phyloP scores from a whole-genome alignment of 2,329 filamentous ascomycete species.

The Colletotrichum sp. region DNA sequence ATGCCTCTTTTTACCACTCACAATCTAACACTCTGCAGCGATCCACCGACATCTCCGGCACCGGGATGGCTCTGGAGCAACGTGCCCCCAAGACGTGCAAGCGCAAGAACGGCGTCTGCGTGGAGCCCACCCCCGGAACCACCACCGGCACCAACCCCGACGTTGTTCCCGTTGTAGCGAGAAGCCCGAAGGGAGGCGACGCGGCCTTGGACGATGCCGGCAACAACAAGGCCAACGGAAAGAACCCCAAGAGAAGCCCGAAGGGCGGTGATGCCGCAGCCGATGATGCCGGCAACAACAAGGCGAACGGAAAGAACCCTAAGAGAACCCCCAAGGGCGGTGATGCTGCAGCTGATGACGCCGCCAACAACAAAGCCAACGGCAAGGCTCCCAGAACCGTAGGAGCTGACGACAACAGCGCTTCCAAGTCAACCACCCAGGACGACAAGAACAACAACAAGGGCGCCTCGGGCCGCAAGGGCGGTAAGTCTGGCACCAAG shows the following conservation, averaged over 20 bases:
- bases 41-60: not conserved
- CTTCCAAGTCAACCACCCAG: not conserved
- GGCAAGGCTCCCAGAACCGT: not conserved
- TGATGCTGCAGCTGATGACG: not conserved
- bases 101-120: not conserved
- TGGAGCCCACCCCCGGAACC: not conserved
- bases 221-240: not conserved
- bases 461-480: not conserved
- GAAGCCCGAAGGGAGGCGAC: not conserved
- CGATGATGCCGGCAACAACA: not conserved
- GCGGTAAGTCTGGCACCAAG: not conserved
- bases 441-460: not conserved
- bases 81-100: not conserved
- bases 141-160: not conserved
- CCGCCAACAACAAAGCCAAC: not conserved
- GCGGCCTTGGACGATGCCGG: not conserved
- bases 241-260: not conserved
- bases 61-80: not conserved
- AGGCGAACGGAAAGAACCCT: not conserved
- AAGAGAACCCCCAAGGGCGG: not conserved
- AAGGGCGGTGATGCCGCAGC: not conserved
- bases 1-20: rapidly evolving
- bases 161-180: not conserved
- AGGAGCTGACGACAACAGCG: not conserved
- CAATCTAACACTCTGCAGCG: not conserved